These are phyloP conservation scores for Didymella lethalis DNA, from an alignment of 2,329 filamentous ascomycete genomes.

Conservation along the genomic window DNA sequence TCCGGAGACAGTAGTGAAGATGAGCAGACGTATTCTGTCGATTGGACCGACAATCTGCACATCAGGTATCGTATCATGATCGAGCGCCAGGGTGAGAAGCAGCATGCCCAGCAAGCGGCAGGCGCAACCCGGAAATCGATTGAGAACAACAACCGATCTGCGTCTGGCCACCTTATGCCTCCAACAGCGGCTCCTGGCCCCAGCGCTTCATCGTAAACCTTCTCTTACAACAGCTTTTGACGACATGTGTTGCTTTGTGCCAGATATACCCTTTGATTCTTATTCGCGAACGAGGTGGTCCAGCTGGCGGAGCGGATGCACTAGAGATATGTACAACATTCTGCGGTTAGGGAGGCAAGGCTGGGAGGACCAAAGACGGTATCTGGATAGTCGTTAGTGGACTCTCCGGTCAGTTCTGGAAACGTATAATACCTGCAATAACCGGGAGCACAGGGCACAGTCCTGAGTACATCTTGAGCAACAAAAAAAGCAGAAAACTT, in stretches of 20 bases:
- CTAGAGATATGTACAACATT: conserved; percentile 37
- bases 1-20: conserved; percentile 86
- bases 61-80: conserved; percentile 65
- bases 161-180: conserved; percentile 47
- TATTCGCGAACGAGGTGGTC: conserved; percentile 28
- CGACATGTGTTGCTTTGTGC: conserved; percentile 32
- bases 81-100: conserved; percentile 53
- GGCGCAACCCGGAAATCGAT: conserved; percentile 36
- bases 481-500: conserved; percentile 14
- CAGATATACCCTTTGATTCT: conserved; percentile 47
- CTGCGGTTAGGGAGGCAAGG: conserved; percentile 2
- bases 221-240: conserved; percentile 26
- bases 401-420: conserved; percentile 19
- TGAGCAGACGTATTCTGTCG: conserved; percentile 75
- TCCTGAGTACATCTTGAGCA: background rate
- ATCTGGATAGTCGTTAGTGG: conserved; percentile 31
- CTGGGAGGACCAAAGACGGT: conserved; percentile 3
- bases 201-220: conserved; percentile 12
- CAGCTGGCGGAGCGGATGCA: conserved; percentile 26
- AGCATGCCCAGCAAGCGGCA: conserved; percentile 37
- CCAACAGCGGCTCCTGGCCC: conserved; percentile 31
- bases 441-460: background rate
- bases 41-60: conserved; percentile 68
- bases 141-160: conserved; percentile 48
- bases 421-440: conserved; percentile 24